A percentile compares a stretch with the other conserved stretches of the same genome.
These are phyloP conservation scores for Saposhnikovia divaricata DNA, from an alignment of 129 eudicot genomes.

Conservation along the genomic window DNA sequence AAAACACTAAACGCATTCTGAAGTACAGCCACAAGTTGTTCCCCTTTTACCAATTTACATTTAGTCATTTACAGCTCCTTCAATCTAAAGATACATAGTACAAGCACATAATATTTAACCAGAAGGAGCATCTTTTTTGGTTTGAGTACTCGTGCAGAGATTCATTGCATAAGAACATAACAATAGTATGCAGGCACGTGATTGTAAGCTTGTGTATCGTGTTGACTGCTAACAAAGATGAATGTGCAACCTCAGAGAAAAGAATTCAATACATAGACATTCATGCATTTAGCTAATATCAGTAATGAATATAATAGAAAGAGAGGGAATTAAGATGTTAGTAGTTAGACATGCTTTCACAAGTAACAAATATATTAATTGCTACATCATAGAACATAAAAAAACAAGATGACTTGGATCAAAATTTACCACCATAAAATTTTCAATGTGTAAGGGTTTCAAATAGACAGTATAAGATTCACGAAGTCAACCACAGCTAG, in stretches of 20 bases:
- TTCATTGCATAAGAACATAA: background rate
- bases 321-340: background rate
- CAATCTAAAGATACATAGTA: background rate
- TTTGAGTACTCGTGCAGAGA: background rate
- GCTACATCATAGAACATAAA: background rate
- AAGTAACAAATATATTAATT: background rate
- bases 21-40: background rate
- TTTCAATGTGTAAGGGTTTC: background rate
- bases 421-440: background rate
- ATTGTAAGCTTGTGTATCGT: background rate
- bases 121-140: background rate
- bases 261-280: background rate
- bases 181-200: background rate
- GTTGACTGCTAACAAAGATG: background rate
- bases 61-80: background rate
- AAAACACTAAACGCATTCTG: background rate
- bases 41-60: background rate
- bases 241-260: background rate
- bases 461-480: constrained; percentile 22
- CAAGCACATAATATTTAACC: background rate
- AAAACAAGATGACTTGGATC: background rate
- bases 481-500: background rate
- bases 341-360: background rate
- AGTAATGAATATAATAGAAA: background rate
- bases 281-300: background rate